Base-by-base conservation (phyloP, 2,329 filamentous ascomycete genomes). In the Sporothrix luriei region DNA sequence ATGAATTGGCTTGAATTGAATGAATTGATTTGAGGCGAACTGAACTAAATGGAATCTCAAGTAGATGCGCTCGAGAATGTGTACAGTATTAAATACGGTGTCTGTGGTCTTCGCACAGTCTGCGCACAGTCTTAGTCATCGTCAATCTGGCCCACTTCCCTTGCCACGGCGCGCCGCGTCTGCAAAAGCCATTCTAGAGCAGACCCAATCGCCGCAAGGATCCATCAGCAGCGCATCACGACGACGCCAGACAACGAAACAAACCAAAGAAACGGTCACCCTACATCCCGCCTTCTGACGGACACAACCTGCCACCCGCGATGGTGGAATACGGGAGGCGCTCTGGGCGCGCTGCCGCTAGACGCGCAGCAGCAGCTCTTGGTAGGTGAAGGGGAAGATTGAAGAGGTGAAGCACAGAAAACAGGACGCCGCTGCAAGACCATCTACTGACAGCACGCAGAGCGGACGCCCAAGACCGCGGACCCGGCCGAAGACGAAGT, bases 401-500 rank as follows among this genome's bases (percentile, higher is more conserved):
- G 29, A n/a, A 16, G 19, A 4, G 2, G 14, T 9, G 38, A 29
- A 29, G 21, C 1, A 26, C 9, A 26, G 29, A 46, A 49, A 10
- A 29, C 38, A 29, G 24, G 19, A 49, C 26, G 16, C 2, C 11
- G 33, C n/a, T 21, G 24, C 4, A n/a, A n/a, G n/a, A 5, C 7
- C 48, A 21, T n/a, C 16, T 9, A 40, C 59, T 66, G n/a, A 66
- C 52, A 29, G 26, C 10, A 33, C n/a, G 11, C 73, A 85, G 84
- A 84, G 76, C 83, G 80, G 73, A 84, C 82, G 40, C 81, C 85
- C 52, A 79, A 80, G 76, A 77, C 76, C 48, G 79, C 79, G 69
- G 79, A 82, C 62, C 79, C 78, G 13, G 80, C 84, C 55, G 80
- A 82, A 68, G 81, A 83, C 54, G 82, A 85, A 71, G 76, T 76